A percentile compares a stretch with the other conserved stretches of the same genome.
Conservation (phyloP, 257 asterid species). For the Osmanthus fragrans region DNA sequence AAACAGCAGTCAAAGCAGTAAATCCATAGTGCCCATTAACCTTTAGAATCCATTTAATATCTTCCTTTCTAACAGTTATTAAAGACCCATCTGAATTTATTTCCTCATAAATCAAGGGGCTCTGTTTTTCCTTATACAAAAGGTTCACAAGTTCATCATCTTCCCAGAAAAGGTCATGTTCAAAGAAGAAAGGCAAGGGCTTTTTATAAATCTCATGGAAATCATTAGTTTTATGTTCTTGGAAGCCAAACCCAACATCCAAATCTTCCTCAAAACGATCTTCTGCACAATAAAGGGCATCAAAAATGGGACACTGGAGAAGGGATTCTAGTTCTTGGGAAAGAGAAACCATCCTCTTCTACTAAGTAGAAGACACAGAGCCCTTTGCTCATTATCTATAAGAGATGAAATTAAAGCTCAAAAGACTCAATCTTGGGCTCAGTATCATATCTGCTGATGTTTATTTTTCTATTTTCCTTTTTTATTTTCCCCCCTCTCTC, state of each 20-base stretch:
- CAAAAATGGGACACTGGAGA: constrained; percentile 33
- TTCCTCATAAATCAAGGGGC: constrained; percentile 11
- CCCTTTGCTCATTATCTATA: constrained; percentile 38
- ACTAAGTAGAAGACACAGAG: constrained; percentile 34
- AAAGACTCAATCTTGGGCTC: constrained; percentile 35
- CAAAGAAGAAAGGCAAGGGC: constrained; percentile 29
- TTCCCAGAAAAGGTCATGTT: constrained; percentile 50
- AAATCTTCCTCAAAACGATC: constrained; percentile 42
- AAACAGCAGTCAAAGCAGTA: constrained; percentile 39
- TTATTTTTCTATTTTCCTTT: constrained; percentile 16
- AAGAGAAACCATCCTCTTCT: constrained; percentile 39
- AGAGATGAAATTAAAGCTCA: constrained; percentile 1
- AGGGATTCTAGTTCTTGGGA: constrained; percentile 26
- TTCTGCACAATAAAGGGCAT: constrained; percentile 47
- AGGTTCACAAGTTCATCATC: constrained; percentile 41
- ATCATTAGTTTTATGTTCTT: constrained; percentile 9
- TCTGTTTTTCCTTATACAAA: constrained; percentile 40
- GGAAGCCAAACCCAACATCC: constrained; percentile 31
- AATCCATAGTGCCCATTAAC: constrained; percentile 41
- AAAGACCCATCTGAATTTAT: constrained; percentile 26
- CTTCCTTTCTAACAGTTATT: constrained; percentile 34
- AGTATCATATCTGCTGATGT: constrained; percentile 35
- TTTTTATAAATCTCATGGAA: constrained; percentile 20
- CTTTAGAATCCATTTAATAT: constrained; percentile 42
- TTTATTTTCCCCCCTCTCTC: background rate